Base-by-base conservation (phyloP, 768 basidiomycete genomes). In the Zangia roseola region DNA sequence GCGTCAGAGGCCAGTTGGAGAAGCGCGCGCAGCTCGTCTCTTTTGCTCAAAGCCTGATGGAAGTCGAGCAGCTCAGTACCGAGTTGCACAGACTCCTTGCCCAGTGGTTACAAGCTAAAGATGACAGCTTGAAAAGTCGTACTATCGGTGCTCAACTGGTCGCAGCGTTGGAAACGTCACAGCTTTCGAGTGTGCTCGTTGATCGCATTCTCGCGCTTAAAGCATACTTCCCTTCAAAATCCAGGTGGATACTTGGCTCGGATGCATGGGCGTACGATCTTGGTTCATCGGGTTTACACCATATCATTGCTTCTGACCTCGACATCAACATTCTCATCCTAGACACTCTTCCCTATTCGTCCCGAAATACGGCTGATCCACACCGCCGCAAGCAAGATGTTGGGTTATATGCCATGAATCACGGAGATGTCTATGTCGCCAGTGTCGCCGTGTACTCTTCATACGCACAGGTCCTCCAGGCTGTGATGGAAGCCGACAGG, bases 191-290 rank as follows among this genome's bases (percentile, higher is more conserved):
- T 50, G 65, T 76, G 5, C 69, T 76, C 9, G 81, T 79, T 5
- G 69, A 81, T 34, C 76, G 75, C 24, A 76, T 91, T 38, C 76
- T 91, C 31, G 60, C 76, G 14, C 72, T 88, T 10, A 76, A 77
- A 34, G 69, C 79, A 17, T 80, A 84, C 56, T 81, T 97, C 57
- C 72, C 80, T 35, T 73, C 83, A 8, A 74, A 74, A 31, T 93
- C 91, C 7, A 78, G 90, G 50, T 99, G 97, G 97, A 98, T 99
- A 68, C 88, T 99, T 58, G 94, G 95, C 17, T 97, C 94, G 17
- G 97, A 99, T 65, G 89, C 91, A 0, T 98, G 97, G 97, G 88
- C 94, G 0, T 92, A 97, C 65, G 97, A 98, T 69, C 82, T 98
- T 35, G 97, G 95, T 35, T 83, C 92, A 3, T 95, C 93, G 2